A percentile compares a stretch with the other conserved stretches of the same genome.
phyloP scores from a whole-genome alignment of 2,329 filamentous ascomycete species.

The Reticulascus tulasneorum region DNA sequence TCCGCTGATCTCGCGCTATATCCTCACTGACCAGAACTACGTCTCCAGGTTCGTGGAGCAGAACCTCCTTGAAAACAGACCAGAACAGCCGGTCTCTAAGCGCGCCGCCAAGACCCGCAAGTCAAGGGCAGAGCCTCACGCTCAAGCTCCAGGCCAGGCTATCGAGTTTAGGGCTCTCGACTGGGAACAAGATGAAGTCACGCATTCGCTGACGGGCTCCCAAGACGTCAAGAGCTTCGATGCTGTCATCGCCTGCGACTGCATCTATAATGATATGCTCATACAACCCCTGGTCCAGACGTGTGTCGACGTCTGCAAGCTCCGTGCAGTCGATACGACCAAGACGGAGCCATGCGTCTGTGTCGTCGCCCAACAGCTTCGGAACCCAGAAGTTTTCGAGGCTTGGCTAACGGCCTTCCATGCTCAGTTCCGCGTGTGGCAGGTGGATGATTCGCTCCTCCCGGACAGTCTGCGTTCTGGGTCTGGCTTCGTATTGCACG shows the following conservation, averaged over 20 bases:
- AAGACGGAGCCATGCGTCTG: conserved; percentile 57
- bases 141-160: conserved; percentile 21
- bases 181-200: conserved; percentile 71
- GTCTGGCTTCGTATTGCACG: conserved; percentile 77
- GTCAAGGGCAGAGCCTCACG: conserved; percentile 6
- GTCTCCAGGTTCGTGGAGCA: conserved; percentile 70
- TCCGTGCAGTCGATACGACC: conserved; percentile 35
- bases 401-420: conserved; percentile 71
- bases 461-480: conserved; percentile 54
- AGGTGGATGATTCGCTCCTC: conserved; percentile 62
- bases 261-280: conserved; percentile 89
- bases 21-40: conserved; percentile 86
- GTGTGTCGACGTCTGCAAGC: conserved; percentile 67
- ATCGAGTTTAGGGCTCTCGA: conserved; percentile 65
- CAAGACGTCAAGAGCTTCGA: conserved; percentile 53
- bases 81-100: conserved; percentile 11
- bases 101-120: conserved; percentile 9
- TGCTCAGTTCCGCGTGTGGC: conserved; percentile 68
- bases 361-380: conserved; percentile 83
- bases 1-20: conserved; percentile 58
- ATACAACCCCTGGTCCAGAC: conserved; percentile 78
- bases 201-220: conserved; percentile 33
- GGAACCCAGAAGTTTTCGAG: conserved; percentile 81
- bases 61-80: conserved; percentile 72
- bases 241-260: conserved; percentile 80